Evolutionary conservation across 2,329 filamentous ascomycete species (phyloP).

Genomic region (Trematosphaeria pertusa): DNA sequence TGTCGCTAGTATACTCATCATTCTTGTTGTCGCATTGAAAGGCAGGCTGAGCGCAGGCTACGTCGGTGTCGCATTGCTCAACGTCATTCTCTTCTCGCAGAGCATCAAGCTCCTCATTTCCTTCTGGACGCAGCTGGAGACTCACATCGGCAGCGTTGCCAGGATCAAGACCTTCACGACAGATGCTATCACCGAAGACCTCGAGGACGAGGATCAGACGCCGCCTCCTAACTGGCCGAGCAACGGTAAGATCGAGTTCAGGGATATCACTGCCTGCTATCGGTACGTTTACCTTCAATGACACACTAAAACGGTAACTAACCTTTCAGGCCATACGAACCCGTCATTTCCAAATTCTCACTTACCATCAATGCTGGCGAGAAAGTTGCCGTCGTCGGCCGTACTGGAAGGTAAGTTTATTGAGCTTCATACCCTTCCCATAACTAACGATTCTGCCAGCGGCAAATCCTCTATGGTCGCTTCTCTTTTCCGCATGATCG

Average conservation of each 20-base stretch:
- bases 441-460: constrained; percentile 41
- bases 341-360: constrained; percentile 55
- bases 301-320: neutral
- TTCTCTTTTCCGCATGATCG: constrained; percentile 58
- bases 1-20: constrained; percentile 48
- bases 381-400: constrained; percentile 60
- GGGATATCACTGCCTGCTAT: constrained; percentile 54
- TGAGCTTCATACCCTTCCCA: neutral
- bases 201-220: constrained; percentile 58
- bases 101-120: constrained; percentile 59
- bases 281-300: constrained; percentile 35
- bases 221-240: constrained; percentile 53
- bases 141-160: constrained; percentile 63
- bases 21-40: constrained; percentile 39
- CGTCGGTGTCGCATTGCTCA: constrained; percentile 61
- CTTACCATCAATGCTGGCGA: constrained; percentile 57
- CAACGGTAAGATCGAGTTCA: constrained; percentile 52
- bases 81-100: constrained; percentile 61
- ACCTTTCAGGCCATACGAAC: constrained; percentile 28
- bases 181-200: constrained; percentile 54
- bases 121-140: constrained; percentile 65
- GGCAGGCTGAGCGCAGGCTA: constrained; percentile 56
- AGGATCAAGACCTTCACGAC: constrained; percentile 62
- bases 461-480: constrained; percentile 61
- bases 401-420: constrained; percentile 56